Conservation (phyloP, 108 stramenopile species). For the Poteriospumella lacustris region DNA sequence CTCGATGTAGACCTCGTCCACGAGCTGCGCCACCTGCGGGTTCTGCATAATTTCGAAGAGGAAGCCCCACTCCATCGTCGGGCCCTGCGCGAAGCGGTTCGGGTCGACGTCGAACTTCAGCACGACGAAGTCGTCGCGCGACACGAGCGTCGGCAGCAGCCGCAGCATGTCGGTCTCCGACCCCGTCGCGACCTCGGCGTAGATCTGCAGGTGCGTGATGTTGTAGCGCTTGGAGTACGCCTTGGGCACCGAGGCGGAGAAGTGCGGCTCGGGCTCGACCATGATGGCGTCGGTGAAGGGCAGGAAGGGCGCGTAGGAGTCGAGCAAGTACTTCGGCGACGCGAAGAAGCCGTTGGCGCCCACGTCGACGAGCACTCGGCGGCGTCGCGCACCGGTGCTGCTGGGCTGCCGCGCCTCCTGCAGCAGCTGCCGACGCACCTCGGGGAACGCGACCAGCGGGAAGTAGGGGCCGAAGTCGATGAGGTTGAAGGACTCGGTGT, state of each 20-base stretch:
- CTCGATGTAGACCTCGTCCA: conserved; percentile 10
- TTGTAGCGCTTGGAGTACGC: conserved; percentile 3
- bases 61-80: conserved; percentile 19
- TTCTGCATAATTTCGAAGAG: neutral
- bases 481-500: neutral
- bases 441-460: neutral
- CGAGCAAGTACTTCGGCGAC: conserved; percentile 3
- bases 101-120: conserved; percentile 14
- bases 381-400: neutral
- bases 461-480: conserved; percentile 7
- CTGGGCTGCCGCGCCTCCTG: neutral
- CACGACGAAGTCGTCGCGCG: conserved; percentile 1
- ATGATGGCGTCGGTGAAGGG: conserved; percentile 1
- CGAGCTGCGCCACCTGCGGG: neutral
- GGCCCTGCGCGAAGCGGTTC: neutral
- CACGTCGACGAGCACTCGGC: neutral
- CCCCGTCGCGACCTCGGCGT: neutral
- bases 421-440: neutral
- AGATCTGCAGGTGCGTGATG: neutral
- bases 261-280: conserved; percentile 15
- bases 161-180: neutral
- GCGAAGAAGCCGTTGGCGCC: conserved; percentile 19
- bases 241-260: neutral
- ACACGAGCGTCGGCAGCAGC: neutral
- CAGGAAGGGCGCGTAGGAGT: neutral